Conservation (phyloP, 441 rosid species). For the Brassica hybrid region DNA sequence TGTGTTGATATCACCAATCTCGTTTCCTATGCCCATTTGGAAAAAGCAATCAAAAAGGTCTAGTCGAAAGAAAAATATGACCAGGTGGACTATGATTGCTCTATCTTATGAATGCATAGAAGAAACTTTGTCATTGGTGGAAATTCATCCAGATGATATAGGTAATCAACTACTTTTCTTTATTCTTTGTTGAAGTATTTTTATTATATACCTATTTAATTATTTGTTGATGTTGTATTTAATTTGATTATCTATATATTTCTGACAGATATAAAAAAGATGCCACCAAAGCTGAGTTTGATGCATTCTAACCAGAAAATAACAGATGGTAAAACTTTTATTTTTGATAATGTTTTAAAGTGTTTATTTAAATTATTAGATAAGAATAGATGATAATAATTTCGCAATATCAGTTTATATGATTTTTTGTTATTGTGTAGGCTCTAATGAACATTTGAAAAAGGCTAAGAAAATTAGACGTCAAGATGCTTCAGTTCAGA, state of each 20-base stretch:
- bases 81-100: conserved; percentile 9
- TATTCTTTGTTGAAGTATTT: not conserved
- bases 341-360: not conserved
- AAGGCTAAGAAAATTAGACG: not conserved
- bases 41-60: conserved; percentile 25
- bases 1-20: not conserved
- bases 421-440: not conserved
- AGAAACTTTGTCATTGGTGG: not conserved
- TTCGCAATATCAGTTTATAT: not conserved
- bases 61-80: not conserved
- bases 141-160: not conserved
- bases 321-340: not conserved
- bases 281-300: not conserved
- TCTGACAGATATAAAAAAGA: not conserved
- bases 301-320: not conserved
- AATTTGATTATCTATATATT: not conserved
- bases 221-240: not conserved
- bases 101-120: not conserved
- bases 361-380: not conserved
- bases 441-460: not conserved
- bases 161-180: not conserved
- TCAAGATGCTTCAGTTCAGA: not conserved
- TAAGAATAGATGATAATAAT: not conserved
- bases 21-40: conserved; percentile 14
- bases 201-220: no score